These are phyloP conservation scores for apple (Malus domestica) DNA, from an alignment of 306 rosid genomes.

Conservation along the genomic window ASM211411v1 NC_041793.1:32545001-32545500, in stretches of 20 bases:
- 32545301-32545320: conserved; percentile 70
- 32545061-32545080: conserved; percentile 76
- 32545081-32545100: background rate
- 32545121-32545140: background rate
- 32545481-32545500: background rate
- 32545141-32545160: background rate
- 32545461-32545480: conserved; percentile 24
- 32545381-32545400: conserved; percentile 16
- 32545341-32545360: conserved; percentile 71
- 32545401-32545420: background rate
- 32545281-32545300: conserved; percentile 66
- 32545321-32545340: conserved; percentile 76
- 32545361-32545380: conserved; percentile 7
- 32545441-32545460: background rate
- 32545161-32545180: background rate
- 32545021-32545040: conserved; percentile 77
- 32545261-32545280: conserved; percentile 80
- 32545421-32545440: background rate
- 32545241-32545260: conserved; percentile 69
- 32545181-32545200: background rate
- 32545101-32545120: background rate
- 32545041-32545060: conserved; percentile 64
- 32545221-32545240: conserved; percentile 65
- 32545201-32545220: background rate
- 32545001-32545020: conserved; percentile 87